Evolutionary conservation across 2,329 filamentous ascomycete genomes (phyloP), one percentile per base, ranked within the genome.

Genomic region (Fusarium sp.): DNA sequence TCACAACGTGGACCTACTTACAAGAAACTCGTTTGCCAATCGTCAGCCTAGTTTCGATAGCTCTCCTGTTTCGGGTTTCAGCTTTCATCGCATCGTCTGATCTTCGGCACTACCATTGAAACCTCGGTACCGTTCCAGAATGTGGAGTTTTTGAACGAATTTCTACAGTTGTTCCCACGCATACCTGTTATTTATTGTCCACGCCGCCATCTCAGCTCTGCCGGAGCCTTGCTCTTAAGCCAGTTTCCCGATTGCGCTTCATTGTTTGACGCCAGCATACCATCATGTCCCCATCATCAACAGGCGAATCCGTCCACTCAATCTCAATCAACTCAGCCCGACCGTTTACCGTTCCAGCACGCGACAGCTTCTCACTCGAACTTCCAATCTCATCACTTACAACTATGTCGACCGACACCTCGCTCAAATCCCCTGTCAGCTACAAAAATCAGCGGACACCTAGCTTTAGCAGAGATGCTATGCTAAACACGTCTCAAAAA

Each of bases 271-370:
- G 68, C 50, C 72, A 75, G 40, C 31, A 30, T 49, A 40, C 34
- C 73, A 79, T 77, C 75, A 85, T 86, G 83, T 82, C 84, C 77
- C 83, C 84, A 74, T 86, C 84, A 37, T 86, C 84, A 73, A 85
- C 83, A 70, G 83, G 81, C 74, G 84, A 85, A 77, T 86, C 85
- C 66, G 83, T 84, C 70, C 80, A 78, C 62, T 84, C 83, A 61
- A 76, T 75, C 45, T 76, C 76, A 33, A 77, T 76, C 51, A 78
- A 77, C 49, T 78, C 78, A 34, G 75, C 79, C 63, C 80, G 81
- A 69, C 78, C 78, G 31, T 86, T 83, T 65, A 79, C 81, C n/a
- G 70, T 84, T 52, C 80, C 82, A 23, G 80, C 78, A 34, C 79
- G 84, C 69, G 83, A 85, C 42, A 80, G 69, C 59, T 86, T 86